Evolutionary conservation across 768 basidiomycete genomes (phyloP), one percentile per base, ranked within the genome.

Genomic region (Calocera viscosa): DNA sequence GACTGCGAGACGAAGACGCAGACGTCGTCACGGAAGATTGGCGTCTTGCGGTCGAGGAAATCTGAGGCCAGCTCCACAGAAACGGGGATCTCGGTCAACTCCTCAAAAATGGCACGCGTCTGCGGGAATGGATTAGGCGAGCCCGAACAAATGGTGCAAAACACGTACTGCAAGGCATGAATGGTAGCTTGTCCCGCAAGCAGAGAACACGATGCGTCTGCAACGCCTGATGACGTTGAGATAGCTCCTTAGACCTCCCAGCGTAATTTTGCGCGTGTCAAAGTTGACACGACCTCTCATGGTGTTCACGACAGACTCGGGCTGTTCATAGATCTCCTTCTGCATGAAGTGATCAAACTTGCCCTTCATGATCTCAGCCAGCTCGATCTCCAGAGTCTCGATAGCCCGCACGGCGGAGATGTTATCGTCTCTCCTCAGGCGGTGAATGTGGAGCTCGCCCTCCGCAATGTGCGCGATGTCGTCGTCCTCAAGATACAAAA

Each of bases 351-450:
- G 94, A 75, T 92, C 92, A 76, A 98, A 99, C 78, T 94, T 92
- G 75, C 96, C 96, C 83, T 99, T 99, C 96, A 98, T 98, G 80
- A 99, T 98, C 71, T 95, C 96, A n/a, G 95, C 95, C 53, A 99
- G 85, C 78, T 99, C 96, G 70, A 99, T 86, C 79, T 98, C 96
- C 72, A 99, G 86, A 3, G 94, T 96, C 80, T 98, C 96, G 77
- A 99, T 98, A 70, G 85, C 92, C 71, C 96, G 90, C 35, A 93
- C 95, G 28, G 90, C 77, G 14, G 79, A 80, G 66, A 84, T 85
- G 47, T 86, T 86, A 70, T 91, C 92, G 71, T 90, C 86, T 75
- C 91, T 87, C 71, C 96, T 91, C 68, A 98, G 86, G 72, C 96
- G 93, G 80, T 98, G 95, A 74, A 99, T 98, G 80, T 99, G 94